Evolutionary conservation across 116 monocot genomes (phyloP).

Genomic region (Zostera marina): DNA sequence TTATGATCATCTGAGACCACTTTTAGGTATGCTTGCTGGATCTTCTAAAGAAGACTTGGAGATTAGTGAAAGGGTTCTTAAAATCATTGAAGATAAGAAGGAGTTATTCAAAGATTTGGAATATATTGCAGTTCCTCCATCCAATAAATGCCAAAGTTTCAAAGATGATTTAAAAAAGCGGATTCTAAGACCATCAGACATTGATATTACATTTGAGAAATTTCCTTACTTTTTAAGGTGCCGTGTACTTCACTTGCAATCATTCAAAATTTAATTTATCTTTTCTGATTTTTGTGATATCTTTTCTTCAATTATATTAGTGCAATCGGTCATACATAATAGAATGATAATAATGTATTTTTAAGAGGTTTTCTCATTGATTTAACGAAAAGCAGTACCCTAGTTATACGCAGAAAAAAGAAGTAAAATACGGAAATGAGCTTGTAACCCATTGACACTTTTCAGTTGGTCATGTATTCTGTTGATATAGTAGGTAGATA

Average conservation of each 20-base stretch:
- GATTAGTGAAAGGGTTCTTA: conserved; percentile 34
- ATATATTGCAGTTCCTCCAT: conserved; percentile 15
- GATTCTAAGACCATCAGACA: conserved; percentile 48
- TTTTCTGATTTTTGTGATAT: not conserved
- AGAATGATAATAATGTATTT: no score
- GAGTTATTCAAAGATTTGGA: conserved; percentile 34
- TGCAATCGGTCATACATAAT: no score
- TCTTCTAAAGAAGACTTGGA: conserved; percentile 36
- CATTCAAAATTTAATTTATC: not conserved
- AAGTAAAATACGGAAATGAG: no score
- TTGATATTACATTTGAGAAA: conserved; percentile 57
- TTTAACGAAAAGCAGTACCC: no score
- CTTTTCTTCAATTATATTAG: not conserved
- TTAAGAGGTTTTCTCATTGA: no score
- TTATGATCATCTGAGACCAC: conserved; percentile 19
- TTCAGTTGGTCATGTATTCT: no score
- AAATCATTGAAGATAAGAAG: conserved; percentile 38
- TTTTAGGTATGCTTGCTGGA: conserved; percentile 24
- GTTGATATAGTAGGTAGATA: no score
- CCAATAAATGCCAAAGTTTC: conserved; percentile 41
- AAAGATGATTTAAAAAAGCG: conserved; percentile 55
- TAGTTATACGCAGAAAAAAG: no score
- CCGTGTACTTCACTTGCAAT: not conserved
- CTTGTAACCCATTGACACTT: no score
- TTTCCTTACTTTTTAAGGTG: conserved; percentile 93